These are phyloP conservation scores for Paspalum notatum DNA, from an alignment of 176 grass and related monocot genomes.

Conservation along the genomic window DNA sequence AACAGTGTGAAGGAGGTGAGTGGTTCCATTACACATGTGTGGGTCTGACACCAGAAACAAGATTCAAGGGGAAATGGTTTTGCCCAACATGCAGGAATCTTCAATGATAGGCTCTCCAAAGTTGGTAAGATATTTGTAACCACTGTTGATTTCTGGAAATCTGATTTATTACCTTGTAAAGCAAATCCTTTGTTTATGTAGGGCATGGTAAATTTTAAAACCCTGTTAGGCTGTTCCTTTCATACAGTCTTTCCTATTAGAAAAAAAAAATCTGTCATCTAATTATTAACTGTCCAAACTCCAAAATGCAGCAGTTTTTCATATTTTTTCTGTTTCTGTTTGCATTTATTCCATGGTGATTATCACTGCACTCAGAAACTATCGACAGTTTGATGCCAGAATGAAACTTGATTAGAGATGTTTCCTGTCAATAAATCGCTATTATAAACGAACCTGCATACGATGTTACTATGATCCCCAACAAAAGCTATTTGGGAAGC, in stretches of 20 bases:
- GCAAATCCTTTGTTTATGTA: constrained; percentile 13
- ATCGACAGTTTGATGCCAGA: not conserved
- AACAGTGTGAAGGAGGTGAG: constrained; percentile 98
- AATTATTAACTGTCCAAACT: not conserved
- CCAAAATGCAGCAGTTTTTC: not conserved
- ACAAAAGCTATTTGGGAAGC: not conserved
- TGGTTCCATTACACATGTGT: constrained; percentile 99
- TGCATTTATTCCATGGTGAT: not conserved
- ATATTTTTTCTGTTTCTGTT: not conserved
- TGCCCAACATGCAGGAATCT: constrained; percentile 93
- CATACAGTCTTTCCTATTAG: not conserved
- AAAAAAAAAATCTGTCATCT: constrained; percentile 13
- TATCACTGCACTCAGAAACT: not conserved
- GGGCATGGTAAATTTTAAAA: constrained; percentile 4
- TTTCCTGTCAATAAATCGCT: not conserved
- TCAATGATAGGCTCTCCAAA: constrained; percentile 44
- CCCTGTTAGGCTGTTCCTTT: not conserved
- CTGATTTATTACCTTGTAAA: constrained; percentile 17
- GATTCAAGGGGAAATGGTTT: constrained; percentile 99
- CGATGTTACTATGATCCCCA: not conserved
- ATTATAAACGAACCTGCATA: not conserved
- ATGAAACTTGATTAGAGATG: constrained; percentile 15
- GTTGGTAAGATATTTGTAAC: constrained; percentile 36
- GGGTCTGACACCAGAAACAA: constrained; percentile 93
- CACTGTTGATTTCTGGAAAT: constrained; percentile 12